phyloP scores from a whole-genome alignment of 495 filamentous ascomycete species.

The Xylaria scruposa region DNA sequence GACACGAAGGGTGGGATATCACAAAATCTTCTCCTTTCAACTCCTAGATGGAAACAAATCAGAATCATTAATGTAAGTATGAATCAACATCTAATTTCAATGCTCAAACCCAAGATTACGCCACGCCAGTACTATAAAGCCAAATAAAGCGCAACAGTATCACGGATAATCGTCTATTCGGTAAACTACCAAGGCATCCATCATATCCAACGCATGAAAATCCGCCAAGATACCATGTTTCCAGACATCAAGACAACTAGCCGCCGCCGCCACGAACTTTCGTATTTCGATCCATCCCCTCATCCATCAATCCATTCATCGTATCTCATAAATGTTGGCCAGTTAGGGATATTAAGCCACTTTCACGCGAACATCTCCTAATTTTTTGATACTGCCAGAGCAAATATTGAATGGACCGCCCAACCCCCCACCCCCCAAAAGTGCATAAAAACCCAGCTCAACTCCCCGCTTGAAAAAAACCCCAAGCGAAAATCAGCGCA shows the following conservation, averaged over 20 bases:
- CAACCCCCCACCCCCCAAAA: neutral
- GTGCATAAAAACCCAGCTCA: constrained; percentile 8
- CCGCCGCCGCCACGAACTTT: neutral
- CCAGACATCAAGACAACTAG: constrained; percentile 6
- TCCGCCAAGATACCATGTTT: neutral
- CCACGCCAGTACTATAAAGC: neutral
- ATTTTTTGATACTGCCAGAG: constrained; percentile 7
- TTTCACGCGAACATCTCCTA: neutral
- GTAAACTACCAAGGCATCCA: neutral
- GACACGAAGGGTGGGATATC: neutral
- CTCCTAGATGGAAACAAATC: neutral
- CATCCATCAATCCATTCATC: constrained; percentile 11
- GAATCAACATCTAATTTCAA: neutral
- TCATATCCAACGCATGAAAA: neutral
- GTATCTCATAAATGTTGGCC: constrained; percentile 21
- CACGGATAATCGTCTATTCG: neutral
- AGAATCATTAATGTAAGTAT: neutral
- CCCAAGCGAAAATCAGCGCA: constrained; percentile 21
- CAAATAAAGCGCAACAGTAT: neutral
- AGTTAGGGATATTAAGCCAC: constrained; percentile 3
- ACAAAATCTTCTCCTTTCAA: neutral
- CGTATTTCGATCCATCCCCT: neutral
- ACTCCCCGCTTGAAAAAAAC: constrained; percentile 5
- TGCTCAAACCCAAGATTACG: neutral
- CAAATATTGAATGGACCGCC: constrained; percentile 7